phyloP scores from a whole-genome alignment of 164 flowering plant genomes.

The Cinnamomum micranthum region DNA sequence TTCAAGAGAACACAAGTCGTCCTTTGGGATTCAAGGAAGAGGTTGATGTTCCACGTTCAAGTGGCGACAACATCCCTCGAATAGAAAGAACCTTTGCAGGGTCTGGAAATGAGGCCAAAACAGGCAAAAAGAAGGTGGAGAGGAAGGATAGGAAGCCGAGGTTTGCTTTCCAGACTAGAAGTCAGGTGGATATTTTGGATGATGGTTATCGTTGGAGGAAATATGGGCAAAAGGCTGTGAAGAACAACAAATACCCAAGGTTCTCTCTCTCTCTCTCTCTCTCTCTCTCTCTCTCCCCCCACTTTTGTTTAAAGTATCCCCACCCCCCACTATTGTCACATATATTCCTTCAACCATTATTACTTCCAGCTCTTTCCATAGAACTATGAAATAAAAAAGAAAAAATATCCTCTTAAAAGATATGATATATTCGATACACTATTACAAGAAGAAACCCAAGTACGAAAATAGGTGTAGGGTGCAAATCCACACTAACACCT shows the following conservation, averaged over 20 bases:
- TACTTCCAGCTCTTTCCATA: not conserved
- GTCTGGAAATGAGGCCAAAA: conserved; percentile 14
- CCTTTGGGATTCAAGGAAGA: conserved; percentile 18
- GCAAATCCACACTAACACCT: too few relatives aligned
- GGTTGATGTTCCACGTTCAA: not conserved
- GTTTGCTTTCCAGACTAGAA: conserved; percentile 73
- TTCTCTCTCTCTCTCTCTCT: conserved; percentile 5
- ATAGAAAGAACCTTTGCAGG: conserved; percentile 4
- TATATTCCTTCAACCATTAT: not conserved
- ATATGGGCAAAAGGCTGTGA: conserved; percentile 85
- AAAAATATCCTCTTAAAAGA: not conserved
- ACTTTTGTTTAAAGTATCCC: too few relatives aligned
- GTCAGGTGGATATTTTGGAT: conserved; percentile 76
- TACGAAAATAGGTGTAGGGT: too few relatives aligned
- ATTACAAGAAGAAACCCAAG: not conserved
- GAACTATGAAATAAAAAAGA: too few relatives aligned
- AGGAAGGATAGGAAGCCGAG: conserved; percentile 50
- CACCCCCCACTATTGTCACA: too few relatives aligned
- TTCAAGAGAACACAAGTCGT: conserved; percentile 17
- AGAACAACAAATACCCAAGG: conserved; percentile 85
- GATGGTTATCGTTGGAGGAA: conserved; percentile 95
- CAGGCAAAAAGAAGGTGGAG: conserved; percentile 29
- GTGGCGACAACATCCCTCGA: not conserved
- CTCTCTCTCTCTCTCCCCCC: not conserved
- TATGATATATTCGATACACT: not conserved